These are phyloP conservation scores for Rhexocercosporidium sp. DNA, from an alignment of 2,329 filamentous ascomycete species.

Conservation along the genomic window DNA sequence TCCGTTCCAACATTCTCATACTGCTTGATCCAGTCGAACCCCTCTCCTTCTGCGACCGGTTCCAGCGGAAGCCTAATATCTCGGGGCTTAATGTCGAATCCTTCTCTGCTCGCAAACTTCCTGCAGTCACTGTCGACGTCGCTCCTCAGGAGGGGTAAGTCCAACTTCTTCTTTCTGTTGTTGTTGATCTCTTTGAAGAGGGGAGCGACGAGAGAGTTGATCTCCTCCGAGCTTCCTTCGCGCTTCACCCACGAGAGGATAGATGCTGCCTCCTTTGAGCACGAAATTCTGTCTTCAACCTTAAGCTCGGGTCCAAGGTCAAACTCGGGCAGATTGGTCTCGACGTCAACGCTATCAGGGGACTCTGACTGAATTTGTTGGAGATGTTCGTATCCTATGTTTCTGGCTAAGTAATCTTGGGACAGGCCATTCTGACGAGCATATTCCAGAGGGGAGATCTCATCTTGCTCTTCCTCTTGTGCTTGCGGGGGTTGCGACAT, in stretches of 20 bases:
- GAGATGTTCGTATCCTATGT: slow-evolving; percentile 26
- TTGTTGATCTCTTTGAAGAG: slow-evolving; percentile 17
- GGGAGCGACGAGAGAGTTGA: slow-evolving; percentile 20
- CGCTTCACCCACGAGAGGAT: slow-evolving; percentile 32
- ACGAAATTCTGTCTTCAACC: slow-evolving; percentile 34
- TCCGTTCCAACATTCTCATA: slow-evolving; percentile 27
- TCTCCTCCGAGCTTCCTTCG: slow-evolving; percentile 18
- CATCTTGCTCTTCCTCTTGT: slow-evolving; percentile 26
- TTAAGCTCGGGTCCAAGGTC: slow-evolving; percentile 22
- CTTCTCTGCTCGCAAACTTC: slow-evolving; percentile 35
- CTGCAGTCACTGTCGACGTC: slow-evolving; percentile 38
- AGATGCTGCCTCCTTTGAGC: slow-evolving; percentile 32
- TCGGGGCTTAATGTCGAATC: slow-evolving; percentile 35
- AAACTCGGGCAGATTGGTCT: slow-evolving; percentile 30
- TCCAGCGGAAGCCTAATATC: slow-evolving; percentile 41
- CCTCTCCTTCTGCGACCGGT: slow-evolving; percentile 36
- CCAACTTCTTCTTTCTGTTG: slow-evolving; percentile 28
- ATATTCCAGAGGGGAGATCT: slow-evolving; percentile 37
- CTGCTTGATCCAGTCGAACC: slow-evolving; percentile 31
- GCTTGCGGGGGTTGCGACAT: slow-evolving; percentile 1
- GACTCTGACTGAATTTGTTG: slow-evolving; percentile 19
- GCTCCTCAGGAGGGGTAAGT: slow-evolving; percentile 38
- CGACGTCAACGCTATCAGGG: not conserved
- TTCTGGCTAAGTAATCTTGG: slow-evolving; percentile 31
- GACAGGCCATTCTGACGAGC: slow-evolving; percentile 39